Base-by-base conservation (phyloP, 2,329 filamentous ascomycete species). In the Sordariomycetes sp. region DNA sequence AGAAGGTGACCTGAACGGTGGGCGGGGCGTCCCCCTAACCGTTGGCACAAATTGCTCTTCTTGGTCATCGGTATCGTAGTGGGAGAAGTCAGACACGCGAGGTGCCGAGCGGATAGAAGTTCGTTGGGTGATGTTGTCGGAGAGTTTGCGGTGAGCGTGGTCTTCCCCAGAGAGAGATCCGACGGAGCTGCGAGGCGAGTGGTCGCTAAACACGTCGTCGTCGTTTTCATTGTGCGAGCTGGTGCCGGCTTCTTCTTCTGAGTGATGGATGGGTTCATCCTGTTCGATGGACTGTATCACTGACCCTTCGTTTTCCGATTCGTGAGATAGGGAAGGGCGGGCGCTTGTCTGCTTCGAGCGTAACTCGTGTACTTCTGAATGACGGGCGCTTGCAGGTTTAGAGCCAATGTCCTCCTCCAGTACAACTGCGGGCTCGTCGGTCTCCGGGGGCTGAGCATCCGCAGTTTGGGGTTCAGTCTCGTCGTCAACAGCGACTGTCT, bases 1-100 rank as follows among this genome's bases (percentile, higher is more conserved):
- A 2, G 79, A 81, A 1, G 81, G 74, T 10, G 80, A 81, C 31
- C 80, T 69, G 51, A 86, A 86, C 2, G 74, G 70, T 5, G 77
- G 72, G 3, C 81, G 70, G 8, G 70, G 67, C 7, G 71, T 73
- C 7, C 68, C 67, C 34, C 79, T 71, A 16, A 70, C 61, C n/a
- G 70, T 72, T 3, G 71, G 64, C 2, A 68, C 45, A 39, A 72
- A 72, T 12, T 68, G 59, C 1, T 67, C 62, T 9, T 61, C 57
- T 6, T 47, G 46, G 4, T 65, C 57, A 27, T 62, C 57, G 7
- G 46, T 45, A 3, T 66, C 57, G 33, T 61, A 67, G 35, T 68
- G 62, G 11, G 70, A 72, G 26, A 74, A 58, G 25, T 67, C 65
- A 0, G 72, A 75, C 31, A 73, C 61, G 24, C 62, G 55, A 9